phyloP scores from a whole-genome alignment of 225 moss, liverwort and hornwort species.

The Anthoceros angustus region DNA sequence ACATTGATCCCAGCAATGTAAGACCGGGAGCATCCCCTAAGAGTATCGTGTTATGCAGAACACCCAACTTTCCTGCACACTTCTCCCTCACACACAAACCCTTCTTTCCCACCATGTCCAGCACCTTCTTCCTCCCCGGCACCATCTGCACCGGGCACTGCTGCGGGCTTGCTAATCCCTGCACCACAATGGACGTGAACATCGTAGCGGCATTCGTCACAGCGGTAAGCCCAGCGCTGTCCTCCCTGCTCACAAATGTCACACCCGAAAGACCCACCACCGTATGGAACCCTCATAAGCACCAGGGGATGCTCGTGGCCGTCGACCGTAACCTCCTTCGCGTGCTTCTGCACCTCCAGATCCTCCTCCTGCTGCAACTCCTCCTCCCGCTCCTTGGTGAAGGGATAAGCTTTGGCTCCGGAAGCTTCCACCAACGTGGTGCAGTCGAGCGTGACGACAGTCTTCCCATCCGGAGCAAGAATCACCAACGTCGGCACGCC shows the following conservation, averaged over 20 bases:
- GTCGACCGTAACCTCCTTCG: not conserved
- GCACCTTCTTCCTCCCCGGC: not conserved
- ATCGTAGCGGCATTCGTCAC: constrained; percentile 13
- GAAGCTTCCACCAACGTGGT: constrained; percentile 1
- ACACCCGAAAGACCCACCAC: not conserved
- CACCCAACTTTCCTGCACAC: constrained; percentile 11
- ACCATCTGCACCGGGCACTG: not conserved
- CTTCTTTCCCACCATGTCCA: constrained; percentile 7
- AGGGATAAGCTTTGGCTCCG: constrained; percentile 12
- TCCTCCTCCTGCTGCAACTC: constrained; percentile 1
- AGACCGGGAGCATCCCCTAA: too few species aligned
- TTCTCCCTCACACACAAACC: constrained; percentile 14
- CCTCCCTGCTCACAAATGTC: not conserved
- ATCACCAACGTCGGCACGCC: constrained; percentile 11
- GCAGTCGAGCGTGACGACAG: constrained; percentile 6
- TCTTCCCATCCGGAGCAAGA: constrained; percentile 12
- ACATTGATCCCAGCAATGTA: too few species aligned
- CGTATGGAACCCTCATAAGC: constrained; percentile 9
- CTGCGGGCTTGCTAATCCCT: not conserved
- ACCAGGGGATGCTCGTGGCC: constrained; percentile 9
- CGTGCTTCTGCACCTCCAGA: constrained; percentile 4
- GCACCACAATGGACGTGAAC: constrained; percentile 6
- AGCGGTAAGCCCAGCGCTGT: constrained; percentile 12
- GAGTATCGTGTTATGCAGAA: not conserved
- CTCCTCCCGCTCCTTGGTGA: not conserved